Evolutionary conservation across 106 monocot genomes (phyloP).

Genomic region (Vanilla planifolia): DNA sequence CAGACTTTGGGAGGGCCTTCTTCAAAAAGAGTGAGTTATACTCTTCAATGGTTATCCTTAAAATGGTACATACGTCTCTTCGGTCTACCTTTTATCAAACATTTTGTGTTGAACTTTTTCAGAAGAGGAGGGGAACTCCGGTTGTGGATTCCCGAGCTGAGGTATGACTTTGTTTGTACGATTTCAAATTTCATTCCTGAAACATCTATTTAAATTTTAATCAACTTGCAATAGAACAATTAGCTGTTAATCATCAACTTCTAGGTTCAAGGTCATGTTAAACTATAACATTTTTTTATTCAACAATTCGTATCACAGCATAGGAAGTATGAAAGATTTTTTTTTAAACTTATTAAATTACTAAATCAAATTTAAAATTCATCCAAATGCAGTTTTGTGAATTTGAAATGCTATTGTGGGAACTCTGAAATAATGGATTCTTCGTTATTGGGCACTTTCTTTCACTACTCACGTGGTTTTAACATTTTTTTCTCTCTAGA

Average conservation of each 20-base stretch:
- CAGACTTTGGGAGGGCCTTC: slow-evolving; percentile 54
- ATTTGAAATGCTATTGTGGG: background rate
- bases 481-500: background rate
- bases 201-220: background rate
- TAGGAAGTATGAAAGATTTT: background rate
- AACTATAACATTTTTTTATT: too few species aligned
- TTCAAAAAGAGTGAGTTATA: slow-evolving; percentile 21
- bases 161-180: slow-evolving; percentile 1
- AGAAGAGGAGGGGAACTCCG: background rate
- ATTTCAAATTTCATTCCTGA: background rate
- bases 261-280: too few species aligned
- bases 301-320: background rate
- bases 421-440: background rate
- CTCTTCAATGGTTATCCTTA: background rate
- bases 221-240: too few species aligned
- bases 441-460: background rate
- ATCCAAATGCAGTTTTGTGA: background rate
- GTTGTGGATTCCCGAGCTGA: slow-evolving; percentile 14
- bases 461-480: background rate
- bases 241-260: too few species aligned
- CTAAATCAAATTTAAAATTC: background rate
- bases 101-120: background rate
- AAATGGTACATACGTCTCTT: background rate
- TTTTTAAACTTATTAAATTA: background rate
- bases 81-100: background rate